Evolutionary conservation across 192 early-diverging fungal genomes (phyloP), one percentile per base, ranked within the genome.

Genomic region (Bifiguratus adelaidae): DNA sequence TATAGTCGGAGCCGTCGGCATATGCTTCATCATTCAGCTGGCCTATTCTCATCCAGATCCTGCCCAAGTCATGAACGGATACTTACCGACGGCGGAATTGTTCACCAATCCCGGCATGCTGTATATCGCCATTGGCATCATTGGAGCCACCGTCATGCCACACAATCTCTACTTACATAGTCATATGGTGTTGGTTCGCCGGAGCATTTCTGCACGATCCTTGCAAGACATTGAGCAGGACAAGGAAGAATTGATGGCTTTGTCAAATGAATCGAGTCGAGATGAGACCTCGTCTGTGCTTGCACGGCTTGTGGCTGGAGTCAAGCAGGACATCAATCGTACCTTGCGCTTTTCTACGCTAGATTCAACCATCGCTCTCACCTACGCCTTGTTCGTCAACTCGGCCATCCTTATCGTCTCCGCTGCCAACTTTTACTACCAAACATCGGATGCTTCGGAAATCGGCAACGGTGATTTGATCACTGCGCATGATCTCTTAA

Each of bases 111-210:
- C 56, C 0, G 76, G 65, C 1, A 58, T 64, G 21, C 56, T 91
- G 0, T 91, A 82, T 33, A 44, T 89, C 7, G 69, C 83, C 9
- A 80, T 91, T 41, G 85, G 80, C 42, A 91, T 91, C 41, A 81
- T 89, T 55, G 88, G 88, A 19, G 88, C 88, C 3, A 91, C 86
- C 0, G 84, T 86, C 26, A 89, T 88, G 85, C 87, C 87, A n/a
- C 87, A 89, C 56, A 88, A 88, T 45, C 56, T 91, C 0, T 91
- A 83, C 45, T 58, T 91, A 9, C 88, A 91, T 41, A n/a, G n/a
- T n/a, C n/a, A n/a, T n/a, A n/a, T n/a, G n/a, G n/a, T n/a, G n/a
- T n/a, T n/a, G n/a, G n/a, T n/a, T n/a, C n/a, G n/a, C n/a, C n/a
- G n/a, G n/a, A n/a, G n/a, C n/a, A n/a, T n/a, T n/a, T n/a, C n/a